Evolutionary conservation across 2,329 filamentous ascomycete species (phyloP).

Genomic region (Diaporthe helianthi): DNA sequence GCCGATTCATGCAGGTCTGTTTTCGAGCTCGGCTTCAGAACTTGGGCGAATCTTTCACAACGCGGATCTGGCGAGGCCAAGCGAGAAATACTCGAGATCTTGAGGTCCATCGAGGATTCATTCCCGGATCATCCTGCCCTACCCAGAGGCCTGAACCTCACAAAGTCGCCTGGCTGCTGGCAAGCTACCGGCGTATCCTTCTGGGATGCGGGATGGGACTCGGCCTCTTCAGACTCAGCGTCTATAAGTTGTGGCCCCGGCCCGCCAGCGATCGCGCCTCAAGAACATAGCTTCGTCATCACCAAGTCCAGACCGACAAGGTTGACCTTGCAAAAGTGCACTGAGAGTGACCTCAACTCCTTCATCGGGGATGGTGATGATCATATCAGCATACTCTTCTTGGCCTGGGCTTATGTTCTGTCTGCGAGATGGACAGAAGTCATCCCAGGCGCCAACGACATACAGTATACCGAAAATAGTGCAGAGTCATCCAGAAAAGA

Average conservation of each 20-base stretch:
- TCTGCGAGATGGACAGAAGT: constrained; percentile 21
- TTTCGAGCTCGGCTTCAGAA: constrained; percentile 17
- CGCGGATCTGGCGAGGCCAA: neutral
- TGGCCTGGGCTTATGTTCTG: constrained; percentile 18
- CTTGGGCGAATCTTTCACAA: neutral
- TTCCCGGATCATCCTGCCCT: neutral
- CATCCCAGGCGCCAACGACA: neutral
- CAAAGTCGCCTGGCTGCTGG: constrained; percentile 11
- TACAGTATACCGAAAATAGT: neutral
- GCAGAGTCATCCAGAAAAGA: neutral
- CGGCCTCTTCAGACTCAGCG: neutral
- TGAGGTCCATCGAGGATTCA: neutral
- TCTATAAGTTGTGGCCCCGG: neutral
- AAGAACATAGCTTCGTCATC: neutral
- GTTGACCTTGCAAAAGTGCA: neutral
- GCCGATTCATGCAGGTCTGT: neutral
- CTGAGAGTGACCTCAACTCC: neutral
- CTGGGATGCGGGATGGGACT: constrained; percentile 1
- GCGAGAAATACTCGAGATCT: neutral
- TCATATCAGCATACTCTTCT: neutral
- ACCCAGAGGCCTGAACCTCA: neutral
- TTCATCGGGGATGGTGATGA: neutral
- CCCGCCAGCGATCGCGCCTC: neutral
- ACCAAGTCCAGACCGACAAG: neutral
- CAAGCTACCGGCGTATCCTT: neutral